A percentile compares a stretch with the other conserved stretches of the same genome.
Conservation (phyloP, 2,329 filamentous ascomycete species). For the Seiridium unicorne region DNA sequence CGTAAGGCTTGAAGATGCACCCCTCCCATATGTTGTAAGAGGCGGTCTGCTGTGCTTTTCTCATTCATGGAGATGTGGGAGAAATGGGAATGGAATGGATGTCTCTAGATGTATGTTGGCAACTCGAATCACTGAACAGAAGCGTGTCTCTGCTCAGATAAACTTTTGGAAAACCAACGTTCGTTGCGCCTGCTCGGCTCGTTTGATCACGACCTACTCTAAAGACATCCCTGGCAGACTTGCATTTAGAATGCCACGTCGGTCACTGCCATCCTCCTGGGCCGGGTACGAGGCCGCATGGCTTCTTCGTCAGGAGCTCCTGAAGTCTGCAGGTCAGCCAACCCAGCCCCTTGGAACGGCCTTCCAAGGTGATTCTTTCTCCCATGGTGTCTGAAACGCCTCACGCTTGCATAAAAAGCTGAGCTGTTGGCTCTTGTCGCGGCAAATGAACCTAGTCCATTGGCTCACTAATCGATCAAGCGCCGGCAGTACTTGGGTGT, state of each 20-base stretch:
- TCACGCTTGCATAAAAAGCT: neutral
- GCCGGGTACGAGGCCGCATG: neutral
- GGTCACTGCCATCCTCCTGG: neutral
- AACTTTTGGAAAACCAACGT: no score
- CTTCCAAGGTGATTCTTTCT: neutral
- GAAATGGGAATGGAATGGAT: no score
- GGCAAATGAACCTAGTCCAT: neutral
- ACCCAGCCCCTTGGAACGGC: neutral
- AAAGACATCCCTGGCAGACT: neutral
- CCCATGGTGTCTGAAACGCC: neutral
- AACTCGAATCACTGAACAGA: no score
- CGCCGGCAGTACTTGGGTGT: neutral
- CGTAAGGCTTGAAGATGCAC: neutral
- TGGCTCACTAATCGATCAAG: slow-evolving; percentile 6
- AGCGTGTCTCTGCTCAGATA: no score
- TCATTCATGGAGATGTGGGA: no score
- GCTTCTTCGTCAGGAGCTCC: neutral
- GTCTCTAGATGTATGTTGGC: no score
- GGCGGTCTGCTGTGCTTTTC: no score
- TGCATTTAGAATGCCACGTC: no score
- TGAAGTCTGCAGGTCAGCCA: neutral
- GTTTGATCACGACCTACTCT: neutral
- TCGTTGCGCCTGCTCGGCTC: neutral
- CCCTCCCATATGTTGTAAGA: no score
- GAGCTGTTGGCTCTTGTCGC: slow-evolving; percentile 4